Base-by-base conservation (phyloP, 1,284 basidiomycete genomes). In the Ganoderma meredithae region DNA sequence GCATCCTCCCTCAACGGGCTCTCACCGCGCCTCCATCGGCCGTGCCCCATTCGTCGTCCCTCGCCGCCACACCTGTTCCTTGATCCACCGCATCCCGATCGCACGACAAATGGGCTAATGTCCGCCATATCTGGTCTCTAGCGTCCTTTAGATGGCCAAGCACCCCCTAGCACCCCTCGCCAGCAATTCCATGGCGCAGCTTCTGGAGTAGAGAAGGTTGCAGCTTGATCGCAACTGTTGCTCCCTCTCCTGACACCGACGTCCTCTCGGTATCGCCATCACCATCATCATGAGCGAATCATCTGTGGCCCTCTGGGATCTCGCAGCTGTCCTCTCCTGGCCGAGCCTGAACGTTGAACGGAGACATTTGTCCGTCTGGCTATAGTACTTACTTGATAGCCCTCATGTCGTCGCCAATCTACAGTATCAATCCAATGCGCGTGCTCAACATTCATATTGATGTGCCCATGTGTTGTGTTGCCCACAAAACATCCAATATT, bases 161-260 rank as follows among this genome's bases (percentile, higher is more conserved):
- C 27, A 31, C 27, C 27, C 27, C 27, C 27, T 2, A 31, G 27
- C 27, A 31, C 27, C 27, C 27, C 27, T 31, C 27, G 2, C 27
- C 27, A 31, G 3, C 27, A 31, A 31, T 31, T 31, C 27, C 27
- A 31, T 31, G 27, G 27, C 40, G 59, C 41, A 13, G 27, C 31
- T 43, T 39, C 43, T 27, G 13, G 22, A 25, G 44, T 27, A 41
- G 40, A 61, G 60, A 41, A 47, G 27, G 55, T 40, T 62, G 22
- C 43, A 49, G 43, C 43, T 62, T 62, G 43, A 33, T 49, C 25
- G 60, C 60, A 33, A 62, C 60, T 62, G 10, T 44, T 56, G 31
- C 36, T 31, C 27, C 36, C 33, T 17, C 19, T 17, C 55, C 9
- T 33, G 53, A 55, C 49, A 55, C 19, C 25, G 17, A 56, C 33